phyloP scores from a whole-genome alignment of 257 asterid species.

The Solanum dulcamara region DNA sequence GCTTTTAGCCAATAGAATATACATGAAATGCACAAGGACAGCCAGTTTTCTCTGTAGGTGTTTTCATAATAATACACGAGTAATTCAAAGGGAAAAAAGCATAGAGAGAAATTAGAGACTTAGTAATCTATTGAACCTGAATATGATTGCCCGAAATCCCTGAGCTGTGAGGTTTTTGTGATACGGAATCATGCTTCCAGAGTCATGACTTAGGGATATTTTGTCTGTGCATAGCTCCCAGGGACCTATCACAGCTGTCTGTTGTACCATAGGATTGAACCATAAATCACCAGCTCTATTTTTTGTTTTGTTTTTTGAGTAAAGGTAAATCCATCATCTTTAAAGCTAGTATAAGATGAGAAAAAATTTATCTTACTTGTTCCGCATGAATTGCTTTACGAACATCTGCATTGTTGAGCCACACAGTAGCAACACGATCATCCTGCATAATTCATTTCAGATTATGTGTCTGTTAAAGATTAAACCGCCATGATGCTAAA shows the following conservation, averaged over 20 bases:
- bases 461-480: neutral
- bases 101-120: neutral
- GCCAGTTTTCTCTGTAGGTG: neutral
- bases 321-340: neutral
- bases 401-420: conserved; percentile 73
- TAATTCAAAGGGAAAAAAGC: neutral
- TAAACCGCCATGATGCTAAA: neutral
- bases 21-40: neutral
- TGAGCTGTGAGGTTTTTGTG: conserved; percentile 73
- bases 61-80: neutral
- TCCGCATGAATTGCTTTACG: conserved; percentile 87
- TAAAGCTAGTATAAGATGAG: neutral
- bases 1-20: neutral
- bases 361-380: conserved; percentile 39
- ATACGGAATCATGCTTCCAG: conserved; percentile 92
- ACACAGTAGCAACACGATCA: conserved; percentile 63
- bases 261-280: neutral
- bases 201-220: conserved; percentile 44
- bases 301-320: neutral
- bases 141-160: conserved; percentile 79
- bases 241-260: conserved; percentile 38
- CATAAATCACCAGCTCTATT: neutral
- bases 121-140: conserved; percentile 24
- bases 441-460: conserved; percentile 32
- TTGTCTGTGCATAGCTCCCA: conserved; percentile 74